phyloP scores from a whole-genome alignment of 257 asterid genomes.

The Jacaranda mimosifolia region DNA sequence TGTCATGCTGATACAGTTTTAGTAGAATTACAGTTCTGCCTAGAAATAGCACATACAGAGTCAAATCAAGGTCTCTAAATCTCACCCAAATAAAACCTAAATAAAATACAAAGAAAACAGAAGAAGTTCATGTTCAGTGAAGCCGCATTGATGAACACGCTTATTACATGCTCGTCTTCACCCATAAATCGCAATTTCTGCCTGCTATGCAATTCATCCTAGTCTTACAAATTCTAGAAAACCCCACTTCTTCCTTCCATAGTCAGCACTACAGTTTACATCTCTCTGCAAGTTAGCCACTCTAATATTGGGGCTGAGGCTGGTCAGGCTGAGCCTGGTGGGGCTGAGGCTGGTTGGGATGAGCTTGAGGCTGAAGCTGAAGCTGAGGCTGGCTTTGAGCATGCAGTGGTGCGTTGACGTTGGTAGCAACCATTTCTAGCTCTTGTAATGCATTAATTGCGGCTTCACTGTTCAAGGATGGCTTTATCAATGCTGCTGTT shows the following conservation, averaged over 20 bases:
- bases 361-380: slow-evolving; percentile 5
- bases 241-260: slow-evolving; percentile 33
- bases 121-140: slow-evolving; percentile 32
- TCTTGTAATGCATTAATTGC: slow-evolving; percentile 62
- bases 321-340: neutral
- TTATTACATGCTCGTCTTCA: slow-evolving; percentile 35
- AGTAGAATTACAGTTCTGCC: slow-evolving; percentile 12
- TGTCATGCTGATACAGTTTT: slow-evolving; percentile 15
- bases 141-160: slow-evolving; percentile 32
- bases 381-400: slow-evolving; percentile 27
- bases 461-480: slow-evolving; percentile 53
- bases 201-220: slow-evolving; percentile 32
- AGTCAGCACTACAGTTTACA: slow-evolving; percentile 47
- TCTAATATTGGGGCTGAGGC: slow-evolving; percentile 40
- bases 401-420: slow-evolving; percentile 13
- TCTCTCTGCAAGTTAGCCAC: slow-evolving; percentile 37
- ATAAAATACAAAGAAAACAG: slow-evolving; percentile 32
- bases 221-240: slow-evolving; percentile 25
- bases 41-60: slow-evolving; percentile 31
- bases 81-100: slow-evolving; percentile 31
- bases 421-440: slow-evolving; percentile 62
- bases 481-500: slow-evolving; percentile 53
- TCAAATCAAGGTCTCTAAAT: slow-evolving; percentile 33
- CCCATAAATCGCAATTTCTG: slow-evolving; percentile 32
- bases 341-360: neutral